Evolutionary conservation across 192 early-diverging fungal genomes (phyloP), one percentile per base, ranked within the genome.

Genomic region (Backusella mclennaniae): DNA sequence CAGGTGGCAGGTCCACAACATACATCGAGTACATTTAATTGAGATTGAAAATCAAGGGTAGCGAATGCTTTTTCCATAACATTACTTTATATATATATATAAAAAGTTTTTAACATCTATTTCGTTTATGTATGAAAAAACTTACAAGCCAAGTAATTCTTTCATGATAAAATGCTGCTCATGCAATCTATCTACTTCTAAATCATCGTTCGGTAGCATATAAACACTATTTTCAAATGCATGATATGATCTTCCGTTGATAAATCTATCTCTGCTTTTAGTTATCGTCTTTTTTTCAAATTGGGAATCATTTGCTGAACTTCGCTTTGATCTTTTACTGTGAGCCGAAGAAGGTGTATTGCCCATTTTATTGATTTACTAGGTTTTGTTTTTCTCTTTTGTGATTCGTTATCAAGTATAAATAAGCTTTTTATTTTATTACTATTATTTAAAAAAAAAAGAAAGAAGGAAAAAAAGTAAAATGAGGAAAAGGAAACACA

Each of bases 1-100:
- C 77, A 78, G 35, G 77, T 78, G 26, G 71, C 77, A 21, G 77
- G 71, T 15, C 77, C 77, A 73, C 77, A 78, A 29, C 77, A 78
- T 21, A 78, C 29, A 69, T 78, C 77, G 4, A 78, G 41, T 19
- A 78, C 52, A 29, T 74, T 39, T 68, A 78, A 69, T 53, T 66
- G 72, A 23, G 44, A 56, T 35, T 78, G 66, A 59, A 78, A 78
- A 52, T 78, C 59, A 23, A 78, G 39, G 17, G 19, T 12, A 21
- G 56, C 69, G 39, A 73, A 49, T n/a, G 77, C 77, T 38, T 74
- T 73, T 15, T 39, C 39, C 77, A 78, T 78, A 31, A 78, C 59
- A 69, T 78, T 78, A 59, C 77, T 78, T 68, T n/a, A 26, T 19
- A 38, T n/a, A 49, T 33, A 56, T 33, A 71, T 71, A 41, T 41